These are phyloP conservation scores for Neurospora cerealis DNA, from an alignment of 495 filamentous ascomycete genomes.

Conservation along the genomic window DNA sequence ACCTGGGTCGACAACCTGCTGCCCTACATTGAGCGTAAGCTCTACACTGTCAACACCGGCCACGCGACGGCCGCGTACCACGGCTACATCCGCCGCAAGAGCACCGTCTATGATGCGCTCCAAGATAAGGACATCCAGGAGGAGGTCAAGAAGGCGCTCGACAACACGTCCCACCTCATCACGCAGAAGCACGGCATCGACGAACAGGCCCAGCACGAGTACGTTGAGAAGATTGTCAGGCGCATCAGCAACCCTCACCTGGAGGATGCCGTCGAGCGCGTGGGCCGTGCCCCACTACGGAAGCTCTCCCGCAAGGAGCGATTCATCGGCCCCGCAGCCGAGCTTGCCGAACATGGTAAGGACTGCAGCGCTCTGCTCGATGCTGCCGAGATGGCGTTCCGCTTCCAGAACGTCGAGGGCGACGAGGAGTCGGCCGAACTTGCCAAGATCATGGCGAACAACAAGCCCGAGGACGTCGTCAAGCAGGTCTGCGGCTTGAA, in stretches of 20 bases:
- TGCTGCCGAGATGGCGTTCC: conserved; percentile 75
- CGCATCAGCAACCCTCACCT: conserved; percentile 94
- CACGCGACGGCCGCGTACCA: conserved; percentile 97
- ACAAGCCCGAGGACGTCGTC: conserved; percentile 56
- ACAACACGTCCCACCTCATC: conserved; percentile 78
- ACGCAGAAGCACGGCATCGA: conserved; percentile 75
- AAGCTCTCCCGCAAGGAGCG: conserved; percentile 90
- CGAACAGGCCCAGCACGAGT: conserved; percentile 67
- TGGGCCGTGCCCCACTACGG: conserved; percentile 86
- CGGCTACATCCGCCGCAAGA: conserved; percentile 72
- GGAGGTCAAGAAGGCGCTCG: conserved; percentile 63
- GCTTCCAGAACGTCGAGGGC: conserved; percentile 83
- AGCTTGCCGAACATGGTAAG: conserved; percentile 68
- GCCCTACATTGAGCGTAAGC: conserved; percentile 97
- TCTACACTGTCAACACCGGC: conserved; percentile 97
- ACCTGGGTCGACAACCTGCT: conserved; percentile 84
- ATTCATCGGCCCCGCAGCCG: conserved; percentile 83
- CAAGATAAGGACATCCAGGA: conserved; percentile 54
- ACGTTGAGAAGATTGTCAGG: conserved; percentile 83
- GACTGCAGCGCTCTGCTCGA: conserved; percentile 60
- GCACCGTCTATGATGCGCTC: conserved; percentile 78
- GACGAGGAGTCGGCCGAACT: conserved; percentile 80
- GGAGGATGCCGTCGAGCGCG: conserved; percentile 86
- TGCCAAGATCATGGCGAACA: conserved; percentile 68
- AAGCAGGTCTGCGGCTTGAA: conserved; percentile 66